These are phyloP conservation scores for Aspergillus sojae DNA, from an alignment of 2,329 filamentous ascomycete genomes.

Conservation along the genomic window DNA sequence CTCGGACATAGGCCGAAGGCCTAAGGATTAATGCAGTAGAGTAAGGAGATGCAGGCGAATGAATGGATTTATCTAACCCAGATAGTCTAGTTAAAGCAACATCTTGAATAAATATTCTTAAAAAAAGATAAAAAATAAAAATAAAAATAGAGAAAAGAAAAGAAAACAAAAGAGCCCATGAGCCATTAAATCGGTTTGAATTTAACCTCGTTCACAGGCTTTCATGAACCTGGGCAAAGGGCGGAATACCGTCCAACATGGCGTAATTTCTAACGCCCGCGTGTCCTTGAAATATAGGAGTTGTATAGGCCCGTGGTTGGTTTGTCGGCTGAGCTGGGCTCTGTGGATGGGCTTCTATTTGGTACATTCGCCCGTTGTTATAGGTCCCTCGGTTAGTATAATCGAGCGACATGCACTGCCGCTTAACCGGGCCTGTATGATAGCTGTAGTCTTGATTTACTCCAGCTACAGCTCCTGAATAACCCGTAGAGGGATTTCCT, in stretches of 20 bases:
- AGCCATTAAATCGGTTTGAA: too few relatives aligned
- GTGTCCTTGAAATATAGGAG: conserved; percentile 37
- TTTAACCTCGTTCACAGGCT: too few relatives aligned
- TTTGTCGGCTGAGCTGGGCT: conserved; percentile 31
- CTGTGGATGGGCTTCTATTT: conserved; percentile 41
- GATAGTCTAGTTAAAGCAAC: accelerated
- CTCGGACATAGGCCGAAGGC: too few relatives aligned
- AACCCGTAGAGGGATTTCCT: conserved; percentile 32
- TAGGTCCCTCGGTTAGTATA: conserved; percentile 37
- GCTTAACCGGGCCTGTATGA: conserved; percentile 38
- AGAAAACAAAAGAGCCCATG: too few relatives aligned
- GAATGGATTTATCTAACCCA: too few relatives aligned
- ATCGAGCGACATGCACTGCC: conserved; percentile 43
- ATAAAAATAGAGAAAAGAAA: too few relatives aligned
- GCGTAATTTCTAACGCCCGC: conserved; percentile 38
- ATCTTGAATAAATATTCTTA: too few relatives aligned
- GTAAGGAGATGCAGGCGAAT: accelerated
- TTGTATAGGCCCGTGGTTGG: conserved; percentile 36
- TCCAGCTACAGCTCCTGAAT: conserved; percentile 25
- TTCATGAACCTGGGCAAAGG: conserved; percentile 31
- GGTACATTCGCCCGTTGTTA: conserved; percentile 41
- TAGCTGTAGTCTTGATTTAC: conserved; percentile 35
- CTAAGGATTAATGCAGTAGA: too few relatives aligned
- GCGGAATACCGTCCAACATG: conserved; percentile 37
- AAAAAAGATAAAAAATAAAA: too few relatives aligned